These are phyloP conservation scores for Neurospora tetraspora DNA, from an alignment of 495 filamentous ascomycete genomes.

Conservation along the genomic window DNA sequence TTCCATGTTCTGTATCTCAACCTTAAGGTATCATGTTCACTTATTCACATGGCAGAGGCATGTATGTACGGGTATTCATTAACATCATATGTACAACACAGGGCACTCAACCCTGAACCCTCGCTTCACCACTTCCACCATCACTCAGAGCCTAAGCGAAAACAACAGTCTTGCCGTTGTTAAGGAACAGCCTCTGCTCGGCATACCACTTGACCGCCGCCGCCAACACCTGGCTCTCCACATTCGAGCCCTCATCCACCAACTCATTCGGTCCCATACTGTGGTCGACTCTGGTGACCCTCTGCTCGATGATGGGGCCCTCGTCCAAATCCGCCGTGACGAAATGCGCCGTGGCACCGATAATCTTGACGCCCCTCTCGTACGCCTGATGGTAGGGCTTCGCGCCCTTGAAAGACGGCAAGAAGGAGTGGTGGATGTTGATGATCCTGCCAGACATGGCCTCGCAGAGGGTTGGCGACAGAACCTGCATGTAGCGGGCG, in stretches of 20 bases:
- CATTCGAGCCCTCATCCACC: slow-evolving; percentile 62
- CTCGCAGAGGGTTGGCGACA: slow-evolving; percentile 56
- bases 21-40: no score
- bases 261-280: slow-evolving; percentile 59
- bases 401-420: slow-evolving; percentile 71
- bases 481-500: slow-evolving; percentile 79
- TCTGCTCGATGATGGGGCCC: slow-evolving; percentile 72
- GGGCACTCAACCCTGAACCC: not conserved
- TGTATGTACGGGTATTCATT: not conserved
- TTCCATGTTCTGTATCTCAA: not conserved
- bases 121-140: not conserved
- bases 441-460: slow-evolving; percentile 67
- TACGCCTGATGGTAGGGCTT: slow-evolving; percentile 76
- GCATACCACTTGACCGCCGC: slow-evolving; percentile 65
- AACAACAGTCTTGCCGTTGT: slow-evolving; percentile 64
- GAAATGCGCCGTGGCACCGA: slow-evolving; percentile 68
- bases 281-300: slow-evolving; percentile 58
- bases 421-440: slow-evolving; percentile 75
- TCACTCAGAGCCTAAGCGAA: slow-evolving; percentile 32
- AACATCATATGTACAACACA: not conserved
- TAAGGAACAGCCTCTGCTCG: slow-evolving; percentile 60
- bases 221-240: slow-evolving; percentile 63
- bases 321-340: slow-evolving; percentile 69
- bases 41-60: no score
- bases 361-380: slow-evolving; percentile 70